Conservation (phyloP, 176 grass and related monocot genomes). For the Juncus effusus region DNA sequence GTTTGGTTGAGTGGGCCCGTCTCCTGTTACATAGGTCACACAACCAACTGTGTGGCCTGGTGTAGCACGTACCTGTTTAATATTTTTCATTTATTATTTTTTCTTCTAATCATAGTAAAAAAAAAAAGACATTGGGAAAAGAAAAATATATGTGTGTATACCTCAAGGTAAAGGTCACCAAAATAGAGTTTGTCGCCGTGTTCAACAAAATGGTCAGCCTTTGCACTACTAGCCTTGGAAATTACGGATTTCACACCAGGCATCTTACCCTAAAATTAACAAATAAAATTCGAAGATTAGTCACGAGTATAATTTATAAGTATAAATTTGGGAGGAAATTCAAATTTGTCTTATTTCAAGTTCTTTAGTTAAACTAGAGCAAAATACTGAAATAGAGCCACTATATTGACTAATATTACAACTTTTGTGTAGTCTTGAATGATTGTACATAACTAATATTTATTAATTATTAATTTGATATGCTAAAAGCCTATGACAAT, state of each 20-base stretch:
- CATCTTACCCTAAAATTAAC: conserved; percentile 49
- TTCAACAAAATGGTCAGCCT: conserved; percentile 69
- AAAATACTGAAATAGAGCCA: too few relatives aligned
- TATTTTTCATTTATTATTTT: neutral
- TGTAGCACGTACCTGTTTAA: conserved; percentile 72
- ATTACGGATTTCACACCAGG: conserved; percentile 71
- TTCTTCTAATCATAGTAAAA: too few relatives aligned
- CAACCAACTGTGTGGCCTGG: conserved; percentile 91
- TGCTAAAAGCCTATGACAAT: too few relatives aligned
- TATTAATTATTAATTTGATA: too few relatives aligned
- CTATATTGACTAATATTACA: too few relatives aligned
- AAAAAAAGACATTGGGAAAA: too few relatives aligned
- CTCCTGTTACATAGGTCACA: conserved; percentile 90
- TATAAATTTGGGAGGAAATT: neutral
- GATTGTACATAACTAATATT: too few relatives aligned
- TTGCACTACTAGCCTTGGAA: conserved; percentile 63
- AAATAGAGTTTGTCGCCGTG: conserved; percentile 85
- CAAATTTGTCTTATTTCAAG: too few relatives aligned
- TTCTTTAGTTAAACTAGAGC: too few relatives aligned
- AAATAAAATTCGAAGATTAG: conserved; percentile 12
- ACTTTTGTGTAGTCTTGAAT: too few relatives aligned
- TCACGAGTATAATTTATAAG: neutral
- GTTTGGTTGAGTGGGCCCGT: conserved; percentile 56
- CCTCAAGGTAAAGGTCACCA: conserved; percentile 83
- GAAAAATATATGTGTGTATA: conserved; percentile 27